Evolutionary conservation across 148 eudicot genomes (phyloP).

Genomic region (Rhododendron griersonianum): DNA sequence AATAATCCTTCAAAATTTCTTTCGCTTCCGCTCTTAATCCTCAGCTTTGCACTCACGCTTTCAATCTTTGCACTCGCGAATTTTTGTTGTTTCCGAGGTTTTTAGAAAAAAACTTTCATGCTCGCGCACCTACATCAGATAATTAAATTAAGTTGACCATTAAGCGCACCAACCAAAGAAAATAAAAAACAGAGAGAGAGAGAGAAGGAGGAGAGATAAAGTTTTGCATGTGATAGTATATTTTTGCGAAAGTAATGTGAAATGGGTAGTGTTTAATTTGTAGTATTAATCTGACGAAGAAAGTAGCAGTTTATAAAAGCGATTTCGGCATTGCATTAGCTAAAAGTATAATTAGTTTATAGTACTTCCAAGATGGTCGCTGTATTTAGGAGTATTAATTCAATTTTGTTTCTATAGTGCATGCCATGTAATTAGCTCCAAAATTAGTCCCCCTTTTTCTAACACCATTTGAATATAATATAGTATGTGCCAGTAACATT

Average conservation of each 20-base stretch:
- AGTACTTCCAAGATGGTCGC: not conserved
- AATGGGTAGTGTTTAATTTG: not conserved
- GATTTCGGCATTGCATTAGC: not conserved
- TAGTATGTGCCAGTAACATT: not conserved
- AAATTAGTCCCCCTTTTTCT: not conserved
- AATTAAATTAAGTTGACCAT: not conserved
- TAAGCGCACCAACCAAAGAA: not conserved
- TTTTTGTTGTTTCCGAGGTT: too few species aligned
- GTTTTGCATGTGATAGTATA: not conserved
- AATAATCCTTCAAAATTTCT: too few species aligned
- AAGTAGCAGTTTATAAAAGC: not conserved
- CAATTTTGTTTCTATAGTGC: not conserved
- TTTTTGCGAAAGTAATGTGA: not conserved
- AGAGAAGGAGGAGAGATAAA: not conserved
- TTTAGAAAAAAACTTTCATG: too few species aligned
- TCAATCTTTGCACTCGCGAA: too few species aligned
- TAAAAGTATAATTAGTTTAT: not conserved
- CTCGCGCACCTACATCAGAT: not conserved
- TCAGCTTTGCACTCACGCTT: too few species aligned
- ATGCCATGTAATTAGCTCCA: not conserved
- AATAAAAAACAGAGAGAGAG: too few species aligned
- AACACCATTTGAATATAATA: not conserved
- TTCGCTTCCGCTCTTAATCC: too few species aligned
- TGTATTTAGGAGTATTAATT: not conserved
- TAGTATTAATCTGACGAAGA: not conserved